Conservation (phyloP, 139 green algal species). For the Chlorella sp. region DNA sequence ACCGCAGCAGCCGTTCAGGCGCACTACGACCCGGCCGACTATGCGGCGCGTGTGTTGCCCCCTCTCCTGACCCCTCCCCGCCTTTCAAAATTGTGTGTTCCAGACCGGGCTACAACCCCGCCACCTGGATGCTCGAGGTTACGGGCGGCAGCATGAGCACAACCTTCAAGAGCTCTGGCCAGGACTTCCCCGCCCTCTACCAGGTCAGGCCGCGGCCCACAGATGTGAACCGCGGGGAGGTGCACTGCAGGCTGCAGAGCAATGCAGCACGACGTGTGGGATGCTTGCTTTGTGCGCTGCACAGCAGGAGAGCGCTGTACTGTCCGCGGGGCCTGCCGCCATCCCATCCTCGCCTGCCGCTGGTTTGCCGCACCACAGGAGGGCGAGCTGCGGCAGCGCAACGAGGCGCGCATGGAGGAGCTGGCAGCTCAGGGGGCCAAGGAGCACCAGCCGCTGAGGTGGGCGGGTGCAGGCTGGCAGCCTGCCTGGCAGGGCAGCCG, state of each 20-base stretch:
- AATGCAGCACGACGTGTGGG: too few relatives aligned
- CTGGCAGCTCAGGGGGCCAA: conserved; percentile 27
- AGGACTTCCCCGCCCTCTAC: conserved; percentile 57
- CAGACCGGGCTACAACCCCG: conserved; percentile 50
- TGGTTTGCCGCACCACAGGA: conserved; percentile 36
- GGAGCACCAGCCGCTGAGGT: conserved; percentile 35
- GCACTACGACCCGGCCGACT: too few relatives aligned
- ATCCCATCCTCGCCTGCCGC: not conserved
- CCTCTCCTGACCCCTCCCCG: too few relatives aligned
- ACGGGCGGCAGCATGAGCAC: conserved; percentile 55
- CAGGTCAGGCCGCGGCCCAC: too few relatives aligned
- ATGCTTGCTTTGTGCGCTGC: not conserved
- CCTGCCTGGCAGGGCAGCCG: too few relatives aligned
- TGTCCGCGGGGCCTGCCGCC: not conserved
- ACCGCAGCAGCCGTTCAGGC: too few relatives aligned
- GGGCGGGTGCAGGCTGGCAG: not conserved
- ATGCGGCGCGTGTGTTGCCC: too few relatives aligned
- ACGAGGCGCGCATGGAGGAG: conserved; percentile 25
- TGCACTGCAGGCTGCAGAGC: not conserved
- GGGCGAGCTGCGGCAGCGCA: conserved; percentile 43
- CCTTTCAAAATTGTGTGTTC: too few relatives aligned
- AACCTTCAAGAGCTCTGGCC: conserved; percentile 28
- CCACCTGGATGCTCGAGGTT: conserved; percentile 64
- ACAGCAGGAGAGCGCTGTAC: not conserved
- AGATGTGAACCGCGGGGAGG: too few relatives aligned